Percentiles rank a stretch among this genome's conserved stretches.
These are phyloP conservation scores for Corymbia calophylla DNA, from an alignment of 441 rosid species.

Conservation along the genomic window DNA sequence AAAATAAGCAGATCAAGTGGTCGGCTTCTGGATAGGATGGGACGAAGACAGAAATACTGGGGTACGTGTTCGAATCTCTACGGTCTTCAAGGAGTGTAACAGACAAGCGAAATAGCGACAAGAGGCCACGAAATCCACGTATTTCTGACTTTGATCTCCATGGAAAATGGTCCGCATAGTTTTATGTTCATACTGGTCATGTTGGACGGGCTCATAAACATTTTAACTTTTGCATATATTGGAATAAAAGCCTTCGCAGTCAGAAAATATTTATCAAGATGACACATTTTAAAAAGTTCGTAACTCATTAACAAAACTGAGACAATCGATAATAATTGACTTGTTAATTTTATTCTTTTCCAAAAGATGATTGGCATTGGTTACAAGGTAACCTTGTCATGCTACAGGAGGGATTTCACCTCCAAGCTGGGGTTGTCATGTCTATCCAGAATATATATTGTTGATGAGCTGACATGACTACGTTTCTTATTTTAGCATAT, in stretches of 20 bases:
- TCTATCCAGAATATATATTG: no score
- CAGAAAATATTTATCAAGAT: background rate
- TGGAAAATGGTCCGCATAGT: background rate
- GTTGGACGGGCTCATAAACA: background rate
- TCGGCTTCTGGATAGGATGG: background rate
- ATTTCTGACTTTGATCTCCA: background rate
- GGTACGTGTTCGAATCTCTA: background rate
- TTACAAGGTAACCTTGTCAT: no score
- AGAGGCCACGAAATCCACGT: background rate
- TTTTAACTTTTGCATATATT: background rate
- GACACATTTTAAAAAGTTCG: background rate
- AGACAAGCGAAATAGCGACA: background rate
- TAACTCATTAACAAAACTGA: background rate
- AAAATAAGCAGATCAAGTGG: slow-evolving; percentile 5
- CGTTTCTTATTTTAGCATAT: no score
- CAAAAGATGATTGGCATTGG: background rate
- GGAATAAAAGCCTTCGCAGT: background rate
- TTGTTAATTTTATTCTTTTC: background rate
- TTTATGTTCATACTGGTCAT: background rate
- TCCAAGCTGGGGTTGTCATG: no score
- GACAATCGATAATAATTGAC: background rate
- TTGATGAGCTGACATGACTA: no score
- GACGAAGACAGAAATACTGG: background rate
- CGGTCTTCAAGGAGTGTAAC: background rate
- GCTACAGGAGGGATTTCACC: no score